phyloP scores from a whole-genome alignment of 768 basidiomycete species.

The Polyporus arcularius region DNA sequence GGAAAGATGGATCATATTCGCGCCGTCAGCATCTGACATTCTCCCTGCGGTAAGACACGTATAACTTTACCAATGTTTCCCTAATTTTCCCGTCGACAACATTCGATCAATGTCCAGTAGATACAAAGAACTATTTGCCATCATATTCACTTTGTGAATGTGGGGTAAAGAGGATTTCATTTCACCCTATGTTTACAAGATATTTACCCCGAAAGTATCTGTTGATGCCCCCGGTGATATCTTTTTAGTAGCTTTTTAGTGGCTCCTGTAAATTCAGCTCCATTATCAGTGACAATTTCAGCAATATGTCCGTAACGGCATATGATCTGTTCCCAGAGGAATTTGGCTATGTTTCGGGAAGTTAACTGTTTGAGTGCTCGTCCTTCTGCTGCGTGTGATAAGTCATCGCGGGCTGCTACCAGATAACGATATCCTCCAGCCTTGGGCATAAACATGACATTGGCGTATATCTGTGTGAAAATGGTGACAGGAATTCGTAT shows the following conservation, averaged over 20 bases:
- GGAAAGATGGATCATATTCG: too few species aligned
- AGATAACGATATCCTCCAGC: constrained; percentile 24
- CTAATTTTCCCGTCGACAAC: too few species aligned
- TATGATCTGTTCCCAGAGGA: constrained; percentile 35
- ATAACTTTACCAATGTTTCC: too few species aligned
- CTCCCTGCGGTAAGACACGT: too few species aligned
- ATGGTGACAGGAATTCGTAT: constrained; percentile 19
- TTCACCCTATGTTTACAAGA: too few species aligned
- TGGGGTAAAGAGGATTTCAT: too few species aligned
- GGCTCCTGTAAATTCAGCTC: constrained; percentile 25
- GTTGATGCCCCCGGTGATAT: constrained; percentile 11
- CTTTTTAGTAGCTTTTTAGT: constrained; percentile 10
- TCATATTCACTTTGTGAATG: too few species aligned
- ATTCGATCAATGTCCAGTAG: too few species aligned
- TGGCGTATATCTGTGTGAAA: constrained; percentile 15
- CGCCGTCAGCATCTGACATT: too few species aligned
- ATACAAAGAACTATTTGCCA: too few species aligned
- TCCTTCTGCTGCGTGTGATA: constrained; percentile 33
- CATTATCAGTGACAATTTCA: constrained; percentile 34
- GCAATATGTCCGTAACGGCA: constrained; percentile 32
- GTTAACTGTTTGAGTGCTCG: constrained; percentile 21
- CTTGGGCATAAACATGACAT: constrained; percentile 21
- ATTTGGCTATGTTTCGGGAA: constrained; percentile 25
- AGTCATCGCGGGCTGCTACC: constrained; percentile 31
- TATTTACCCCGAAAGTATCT: too few species aligned